Base-by-base conservation (phyloP, 495 filamentous ascomycete genomes). In the Penicillium lagena region DNA sequence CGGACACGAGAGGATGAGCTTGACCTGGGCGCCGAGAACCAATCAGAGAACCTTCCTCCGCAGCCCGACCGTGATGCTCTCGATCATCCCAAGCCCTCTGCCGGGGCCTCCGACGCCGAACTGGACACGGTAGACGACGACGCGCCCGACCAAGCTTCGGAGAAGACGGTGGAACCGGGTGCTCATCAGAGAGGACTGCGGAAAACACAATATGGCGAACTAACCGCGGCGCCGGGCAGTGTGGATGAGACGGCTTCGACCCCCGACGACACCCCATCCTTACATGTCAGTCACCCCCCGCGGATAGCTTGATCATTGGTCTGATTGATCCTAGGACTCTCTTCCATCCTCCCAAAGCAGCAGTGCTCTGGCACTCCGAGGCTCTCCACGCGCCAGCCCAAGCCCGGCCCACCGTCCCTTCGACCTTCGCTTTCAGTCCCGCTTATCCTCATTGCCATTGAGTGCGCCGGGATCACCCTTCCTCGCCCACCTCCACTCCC, bases 361-460 rank as follows among this genome's bases (percentile, higher is more conserved):
- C 57, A 87, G 75, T 48, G 67, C 69, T 34, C 66, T 77, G 34
- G 68, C 68, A 8, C 62, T 72, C 39, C 73, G 68, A 55, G 56
- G 58, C 46, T 78, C 73, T 49, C 68, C 73, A 40, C 62, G 72
- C 45, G 55, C 62, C 35, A 78, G 73, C 43, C 86, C 83, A 12
- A 89, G 85, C 13, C 87, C 87, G 8, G 89, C 89, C 10, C 83
- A 95, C 49, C 77, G 89, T 56, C 93, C 93, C 9, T 98, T 98
- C 58, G 93, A 97, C 54, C 79, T 90, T 51, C 81, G 94, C 15
- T 97, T 97, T 65, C 87, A 93, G 56, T 89, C 94, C 22, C 85
- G 90, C 35, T 73, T 91, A 17, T 78, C 82, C 13, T 79, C 83
- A 1, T 76, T 80, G 2, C 75, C 75, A 30, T 53, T 70, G 9